Conservation (phyloP, 805 yeast species). For the Brettanomyces nanus region DNA sequence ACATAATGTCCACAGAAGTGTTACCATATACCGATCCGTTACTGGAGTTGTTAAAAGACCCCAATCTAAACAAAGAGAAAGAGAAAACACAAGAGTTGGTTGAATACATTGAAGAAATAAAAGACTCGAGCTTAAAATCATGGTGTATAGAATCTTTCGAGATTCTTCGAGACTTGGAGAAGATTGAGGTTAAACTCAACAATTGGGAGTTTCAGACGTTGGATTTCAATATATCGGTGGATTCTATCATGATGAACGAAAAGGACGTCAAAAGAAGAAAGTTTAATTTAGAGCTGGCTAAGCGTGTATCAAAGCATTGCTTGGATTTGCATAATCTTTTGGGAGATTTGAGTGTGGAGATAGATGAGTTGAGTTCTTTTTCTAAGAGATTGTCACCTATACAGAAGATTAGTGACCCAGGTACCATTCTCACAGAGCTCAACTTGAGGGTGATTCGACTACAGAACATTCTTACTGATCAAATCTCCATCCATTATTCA, state of each 20-base stretch:
- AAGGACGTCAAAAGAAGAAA: constrained; percentile 20
- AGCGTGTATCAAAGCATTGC: constrained; percentile 44
- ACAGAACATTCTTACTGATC: constrained; percentile 42
- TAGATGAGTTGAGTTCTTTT: constrained; percentile 38
- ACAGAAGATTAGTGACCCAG: constrained; percentile 46
- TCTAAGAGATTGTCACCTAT: constrained; percentile 33
- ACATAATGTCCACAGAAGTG: constrained; percentile 16
- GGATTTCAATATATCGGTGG: constrained; percentile 35
- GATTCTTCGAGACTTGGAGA: constrained; percentile 42
- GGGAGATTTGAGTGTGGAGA: constrained; percentile 33
- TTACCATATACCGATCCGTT: constrained; percentile 39
- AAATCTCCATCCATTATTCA: constrained; percentile 50
- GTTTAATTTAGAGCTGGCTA: constrained; percentile 47
- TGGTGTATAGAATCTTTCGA: constrained; percentile 41
- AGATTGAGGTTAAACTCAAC: constrained; percentile 35
- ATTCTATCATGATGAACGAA: constrained; percentile 2
- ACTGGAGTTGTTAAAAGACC: constrained; percentile 38
- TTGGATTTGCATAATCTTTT: constrained; percentile 36
- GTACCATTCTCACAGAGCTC: constrained; percentile 39
- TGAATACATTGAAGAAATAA: constrained; percentile 34
- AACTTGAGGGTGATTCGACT: constrained; percentile 38
- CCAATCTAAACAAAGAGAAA: constrained; percentile 33
- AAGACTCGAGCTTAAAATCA: constrained; percentile 36
- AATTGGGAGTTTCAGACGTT: constrained; percentile 51
- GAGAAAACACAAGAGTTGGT: constrained; percentile 34